Base-by-base conservation (phyloP, 1,284 basidiomycete species). In the Pascua sp. region DNA sequence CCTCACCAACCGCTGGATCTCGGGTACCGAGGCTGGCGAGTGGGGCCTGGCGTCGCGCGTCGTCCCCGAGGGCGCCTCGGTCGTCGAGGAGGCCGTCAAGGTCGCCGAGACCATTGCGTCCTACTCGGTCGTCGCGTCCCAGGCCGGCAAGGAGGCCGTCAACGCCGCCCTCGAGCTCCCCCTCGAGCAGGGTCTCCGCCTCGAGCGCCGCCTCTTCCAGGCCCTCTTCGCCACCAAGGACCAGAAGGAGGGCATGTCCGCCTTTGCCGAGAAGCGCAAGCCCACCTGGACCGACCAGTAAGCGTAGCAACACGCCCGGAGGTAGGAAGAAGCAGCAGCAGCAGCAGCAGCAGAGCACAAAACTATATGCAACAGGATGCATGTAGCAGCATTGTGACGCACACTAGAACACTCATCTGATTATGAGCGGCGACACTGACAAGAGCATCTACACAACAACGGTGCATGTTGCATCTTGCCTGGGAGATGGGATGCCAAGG, bases 171-270 rank as follows among this genome's bases (percentile, higher is more conserved):
- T 86, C 67, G 93, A 98, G 69, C 78, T 92, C 61, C 83, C 85
- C 7, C 81, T 98, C 49, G 78, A 82, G 11, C 89, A 97, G 73
- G 96, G 95, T 1, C 77, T 97, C 64, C 82, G 86, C 61, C 87
- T 93, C 66, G 95, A 98, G 79, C 83, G 92, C 61, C 82, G 92
- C 65, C 79, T 95, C 51, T 98, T 98, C 88, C 90, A 98, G 69
- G 83, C 86, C 51, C 78, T 95, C 62, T 98, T 98, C 68, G 92
- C 92, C 15, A 98, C 95, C 44, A 84, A 88, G 61, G 95, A 98
- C 76, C 95, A 98, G 81, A 98, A 98, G 82, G 93, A 98, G 80
- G 91, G 94, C 32, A 98, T 97, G 95, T 75, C 81, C 42, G 95
- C 94, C n/a, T 98, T 98, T 72, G 86, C 87, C n/a, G 91, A 97